Conservation (phyloP, 1,284 basidiomycete species). For the Fistulina hepatica region DNA sequence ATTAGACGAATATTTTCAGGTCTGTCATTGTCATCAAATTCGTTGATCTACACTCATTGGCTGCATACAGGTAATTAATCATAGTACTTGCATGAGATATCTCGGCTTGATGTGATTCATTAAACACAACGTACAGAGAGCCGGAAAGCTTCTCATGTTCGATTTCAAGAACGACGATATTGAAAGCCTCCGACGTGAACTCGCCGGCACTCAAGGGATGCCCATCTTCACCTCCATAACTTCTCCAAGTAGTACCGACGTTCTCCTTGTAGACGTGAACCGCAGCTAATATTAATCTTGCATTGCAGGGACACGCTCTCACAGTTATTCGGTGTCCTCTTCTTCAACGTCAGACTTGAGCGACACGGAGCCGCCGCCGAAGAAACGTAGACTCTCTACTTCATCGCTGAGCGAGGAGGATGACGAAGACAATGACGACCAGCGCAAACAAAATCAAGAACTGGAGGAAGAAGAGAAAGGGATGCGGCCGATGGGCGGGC, state of each 20-base stretch:
- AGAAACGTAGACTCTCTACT: conserved; percentile 38
- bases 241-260: not conserved
- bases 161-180: conserved; percentile 63
- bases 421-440: conserved; percentile 46
- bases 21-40: conserved; percentile 27
- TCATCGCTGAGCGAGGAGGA: conserved; percentile 44
- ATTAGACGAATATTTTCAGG: conserved; percentile 79
- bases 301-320: not conserved
- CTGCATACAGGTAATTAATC: too few relatives aligned
- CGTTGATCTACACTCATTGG: too few relatives aligned
- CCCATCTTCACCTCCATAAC: not conserved
- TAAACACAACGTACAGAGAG: conserved; percentile 41
- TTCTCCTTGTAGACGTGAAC: not conserved
- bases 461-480: too few relatives aligned
- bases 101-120: conserved; percentile 1
- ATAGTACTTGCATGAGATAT: too few relatives aligned
- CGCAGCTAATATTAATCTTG: conserved; percentile 13
- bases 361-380: conserved; percentile 35
- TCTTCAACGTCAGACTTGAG: conserved; percentile 46
- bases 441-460: conserved; percentile 21
- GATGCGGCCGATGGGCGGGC: too few relatives aligned
- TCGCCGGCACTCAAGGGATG: conserved; percentile 26
- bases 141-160: conserved; percentile 67
- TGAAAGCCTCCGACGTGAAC: conserved; percentile 54
- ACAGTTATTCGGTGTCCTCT: conserved; percentile 31